Evolutionary conservation across 225 moss, liverwort and hornwort species (phyloP).

Genomic region (Thuidium tamariscinum): DNA sequence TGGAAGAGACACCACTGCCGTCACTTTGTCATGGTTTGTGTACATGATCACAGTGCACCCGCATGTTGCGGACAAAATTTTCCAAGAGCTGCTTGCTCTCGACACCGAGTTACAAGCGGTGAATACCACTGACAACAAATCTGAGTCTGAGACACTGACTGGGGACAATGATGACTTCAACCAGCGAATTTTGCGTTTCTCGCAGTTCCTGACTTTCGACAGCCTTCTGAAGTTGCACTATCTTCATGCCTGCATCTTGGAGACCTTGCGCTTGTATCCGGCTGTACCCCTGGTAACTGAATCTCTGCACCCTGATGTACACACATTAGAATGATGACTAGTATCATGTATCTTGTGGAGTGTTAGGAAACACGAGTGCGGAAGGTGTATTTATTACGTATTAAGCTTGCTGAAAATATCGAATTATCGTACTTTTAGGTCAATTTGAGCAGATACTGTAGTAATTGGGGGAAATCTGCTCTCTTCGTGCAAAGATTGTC

Average conservation of each 20-base stretch:
- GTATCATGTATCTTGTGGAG: neutral
- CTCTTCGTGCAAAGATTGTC: neutral
- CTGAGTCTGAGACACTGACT: neutral
- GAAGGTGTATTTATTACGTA: neutral
- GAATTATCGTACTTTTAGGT: neutral
- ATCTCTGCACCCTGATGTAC: neutral
- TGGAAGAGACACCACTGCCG: constrained; percentile 61
- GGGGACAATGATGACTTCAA: neutral
- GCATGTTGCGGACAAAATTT: constrained; percentile 5
- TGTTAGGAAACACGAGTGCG: neutral
- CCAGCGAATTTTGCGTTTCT: constrained; percentile 12
- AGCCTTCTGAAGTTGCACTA: constrained; percentile 26
- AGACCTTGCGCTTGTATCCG: constrained; percentile 55
- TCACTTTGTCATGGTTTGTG: constrained; percentile 53
- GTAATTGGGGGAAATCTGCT: neutral
- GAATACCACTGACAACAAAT: neutral
- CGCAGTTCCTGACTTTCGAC: constrained; percentile 20
- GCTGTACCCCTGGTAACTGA: constrained; percentile 44
- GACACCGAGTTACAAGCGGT: neutral
- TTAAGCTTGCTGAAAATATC: neutral
- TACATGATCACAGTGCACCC: constrained; percentile 30
- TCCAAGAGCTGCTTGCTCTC: constrained; percentile 34
- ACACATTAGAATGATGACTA: too few species aligned
- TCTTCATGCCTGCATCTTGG: constrained; percentile 40
- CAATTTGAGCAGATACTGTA: neutral